Evolutionary conservation across 768 basidiomycete genomes (phyloP), one percentile per base, ranked within the genome.

Genomic region (Termitomyces sp.): DNA sequence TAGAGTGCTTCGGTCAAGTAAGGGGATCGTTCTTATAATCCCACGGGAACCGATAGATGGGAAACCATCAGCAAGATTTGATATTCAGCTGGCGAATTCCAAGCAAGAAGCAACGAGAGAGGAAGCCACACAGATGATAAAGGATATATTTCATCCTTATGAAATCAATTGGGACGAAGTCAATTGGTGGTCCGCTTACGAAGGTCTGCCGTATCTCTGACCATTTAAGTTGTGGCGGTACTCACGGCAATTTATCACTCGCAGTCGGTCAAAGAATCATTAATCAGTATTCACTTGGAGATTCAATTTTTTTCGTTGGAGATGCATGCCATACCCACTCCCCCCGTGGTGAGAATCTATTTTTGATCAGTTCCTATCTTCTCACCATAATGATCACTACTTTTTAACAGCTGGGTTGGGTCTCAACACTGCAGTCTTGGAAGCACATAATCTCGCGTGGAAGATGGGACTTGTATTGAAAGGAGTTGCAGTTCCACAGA

Each of bases 321-420:
- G 58, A 59, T 33, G 58, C 58, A 32, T 59, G 58, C n/a, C 58
- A 59, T 50, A 59, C 58, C 2, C 58, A 59, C 31, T 59, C 58
- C 22, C 58, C 58, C 15, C 58, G 58, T 31, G 58, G 58, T 59
- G 4, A 35, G 43, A 12, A 0, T 44, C 33, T 9, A 20, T 41
- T 9, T 13, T n/a, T 6, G 27, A 18, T 12, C 12, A n/a, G 15
- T 25, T 12, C 35, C 7, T 16, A 16, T 22, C 22, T 12, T 29
- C n/a, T 16, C 31, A 35, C 31, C 42, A 20, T 46, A 20, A 16
- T 22, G 5, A 45, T 12, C 29, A 31, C n/a, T 12, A n/a, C 7
- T 41, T 35, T 39, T n/a, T 0, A 33, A 2, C 45, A 59, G 58
- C 58, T 42, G 58, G 58, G 12, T 25, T 59, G 32, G 58, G 58